These are phyloP conservation scores for Xylaria sp. DNA, from an alignment of 2,329 filamentous ascomycete genomes.

Conservation along the genomic window DNA sequence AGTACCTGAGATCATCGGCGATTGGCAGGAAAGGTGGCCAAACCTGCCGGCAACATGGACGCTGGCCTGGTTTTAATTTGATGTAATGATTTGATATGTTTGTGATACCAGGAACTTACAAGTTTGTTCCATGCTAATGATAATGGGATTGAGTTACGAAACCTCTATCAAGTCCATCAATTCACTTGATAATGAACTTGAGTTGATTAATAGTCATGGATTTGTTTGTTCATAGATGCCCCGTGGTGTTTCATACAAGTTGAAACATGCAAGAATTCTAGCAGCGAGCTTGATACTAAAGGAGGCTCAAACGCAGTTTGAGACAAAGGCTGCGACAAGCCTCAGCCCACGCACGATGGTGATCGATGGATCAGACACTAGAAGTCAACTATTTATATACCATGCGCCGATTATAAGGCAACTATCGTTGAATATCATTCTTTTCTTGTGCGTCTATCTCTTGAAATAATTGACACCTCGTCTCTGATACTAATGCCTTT, in stretches of 20 bases:
- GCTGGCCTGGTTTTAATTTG: conserved; percentile 83
- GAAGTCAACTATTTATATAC: background rate
- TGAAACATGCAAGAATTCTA: conserved; percentile 17
- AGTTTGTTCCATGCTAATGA: conserved; percentile 33
- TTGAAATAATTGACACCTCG: background rate
- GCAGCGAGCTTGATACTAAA: background rate
- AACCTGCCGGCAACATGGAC: conserved; percentile 93
- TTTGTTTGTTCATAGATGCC: background rate
- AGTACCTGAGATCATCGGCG: conserved; percentile 89
- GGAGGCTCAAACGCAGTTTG: conserved; percentile 31
- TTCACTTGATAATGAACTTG: too few relatives aligned
- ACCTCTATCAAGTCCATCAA: too few relatives aligned
- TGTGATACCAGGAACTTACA: conserved; percentile 47
- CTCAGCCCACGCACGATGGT: conserved; percentile 19
- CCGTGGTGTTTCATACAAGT: conserved; percentile 12
- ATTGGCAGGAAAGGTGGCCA: conserved; percentile 96
- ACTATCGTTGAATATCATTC: background rate
- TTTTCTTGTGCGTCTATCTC: background rate
- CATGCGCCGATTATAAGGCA: background rate
- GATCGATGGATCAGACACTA: conserved; percentile 4
- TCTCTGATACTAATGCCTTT: background rate
- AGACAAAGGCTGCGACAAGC: conserved; percentile 33
- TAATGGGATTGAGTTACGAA: background rate
- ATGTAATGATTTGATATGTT: conserved; percentile 27
- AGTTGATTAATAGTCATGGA: background rate